Conservation (phyloP, 2,329 filamentous ascomycete genomes). For the Dichotomopilus funicola region DNA sequence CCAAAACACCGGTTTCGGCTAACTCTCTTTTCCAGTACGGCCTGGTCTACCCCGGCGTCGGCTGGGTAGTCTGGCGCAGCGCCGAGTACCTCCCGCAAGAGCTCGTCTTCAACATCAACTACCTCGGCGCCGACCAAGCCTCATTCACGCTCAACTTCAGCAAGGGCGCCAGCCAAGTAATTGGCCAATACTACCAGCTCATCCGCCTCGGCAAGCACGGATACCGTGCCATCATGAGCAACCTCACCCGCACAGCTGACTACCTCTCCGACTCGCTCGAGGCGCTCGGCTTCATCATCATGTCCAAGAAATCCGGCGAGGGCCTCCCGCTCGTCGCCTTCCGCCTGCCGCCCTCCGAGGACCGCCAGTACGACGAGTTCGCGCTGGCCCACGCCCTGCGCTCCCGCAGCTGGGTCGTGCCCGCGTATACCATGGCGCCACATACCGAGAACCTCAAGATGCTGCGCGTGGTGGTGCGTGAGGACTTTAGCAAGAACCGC, state of each 20-base stretch:
- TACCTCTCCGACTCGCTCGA: conserved; percentile 72
- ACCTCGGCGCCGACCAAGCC: conserved; percentile 88
- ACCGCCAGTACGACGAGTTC: conserved; percentile 65
- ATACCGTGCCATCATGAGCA: conserved; percentile 89
- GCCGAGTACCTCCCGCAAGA: conserved; percentile 81
- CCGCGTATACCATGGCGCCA: conserved; percentile 95
- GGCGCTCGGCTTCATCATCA: conserved; percentile 74
- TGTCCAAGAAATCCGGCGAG: conserved; percentile 70
- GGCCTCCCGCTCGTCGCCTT: conserved; percentile 89
- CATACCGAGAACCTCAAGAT: conserved; percentile 79
- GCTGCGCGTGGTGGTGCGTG: conserved; percentile 84
- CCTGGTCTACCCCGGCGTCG: conserved; percentile 80
- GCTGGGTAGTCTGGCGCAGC: conserved; percentile 86
- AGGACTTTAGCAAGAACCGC: conserved; percentile 79
- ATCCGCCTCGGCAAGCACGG: conserved; percentile 90
- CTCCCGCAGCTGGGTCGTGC: conserved; percentile 84
- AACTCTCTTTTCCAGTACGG: conserved; percentile 37
- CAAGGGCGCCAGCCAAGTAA: conserved; percentile 89
- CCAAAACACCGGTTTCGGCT: neutral
- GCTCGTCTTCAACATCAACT: conserved; percentile 98
- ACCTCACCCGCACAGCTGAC: conserved; percentile 83
- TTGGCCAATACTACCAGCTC: conserved; percentile 95
- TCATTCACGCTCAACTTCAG: conserved; percentile 98
- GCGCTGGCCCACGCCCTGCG: conserved; percentile 78
- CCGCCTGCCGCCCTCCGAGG: conserved; percentile 57